Evolutionary conservation across 371 early-diverging fungal genomes (phyloP), one percentile per base, ranked within the genome.

Genomic region (Circinella minor): DNA sequence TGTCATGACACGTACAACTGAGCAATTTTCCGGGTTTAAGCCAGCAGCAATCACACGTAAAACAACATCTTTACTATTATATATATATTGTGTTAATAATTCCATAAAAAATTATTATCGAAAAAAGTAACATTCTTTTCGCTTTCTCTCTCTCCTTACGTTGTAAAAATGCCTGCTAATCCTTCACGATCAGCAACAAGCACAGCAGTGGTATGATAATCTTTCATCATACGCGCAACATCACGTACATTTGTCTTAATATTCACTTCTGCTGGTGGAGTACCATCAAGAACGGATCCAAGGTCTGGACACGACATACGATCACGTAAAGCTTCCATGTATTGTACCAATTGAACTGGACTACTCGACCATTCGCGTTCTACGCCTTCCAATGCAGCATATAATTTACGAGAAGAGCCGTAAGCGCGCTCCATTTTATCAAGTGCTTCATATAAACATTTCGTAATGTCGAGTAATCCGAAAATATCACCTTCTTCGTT

Each of bases 1-100:
- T 0, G 98, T 97, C 96, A 97, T 95, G 51, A 96, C 95, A 66
- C 96, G 89, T 43, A 94, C 90, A 43, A 96, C 95, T 49, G 92
- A 90, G 73, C 96, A 96, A 20, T 87, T 93, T 61, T 81, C 82
- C 60, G 96, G 95, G 74, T 92, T 92, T 20, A 95, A 76, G 10
- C 92, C 92, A 59, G 95, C 94, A 36, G 97, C 96, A 73, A 97
- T 89, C 48, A 96, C 97, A 61, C 97, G 89, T 61, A 96, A 84
- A 39, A 96, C 97, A 70, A 97, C 90, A 79, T 97, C 98, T 73
- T 86, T 84, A 37, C 60, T 93, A 36, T 64, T 36, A 27, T 27
- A 27, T 27, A 27, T 27, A 27, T 27, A 27, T 27, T 27, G 27
- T 27, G 27, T 27, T 27, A 27, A 27, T 27, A 27, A 27, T 27